Evolutionary conservation across 495 filamentous ascomycete species (phyloP).

Genomic region (Neurospora sp.): DNA sequence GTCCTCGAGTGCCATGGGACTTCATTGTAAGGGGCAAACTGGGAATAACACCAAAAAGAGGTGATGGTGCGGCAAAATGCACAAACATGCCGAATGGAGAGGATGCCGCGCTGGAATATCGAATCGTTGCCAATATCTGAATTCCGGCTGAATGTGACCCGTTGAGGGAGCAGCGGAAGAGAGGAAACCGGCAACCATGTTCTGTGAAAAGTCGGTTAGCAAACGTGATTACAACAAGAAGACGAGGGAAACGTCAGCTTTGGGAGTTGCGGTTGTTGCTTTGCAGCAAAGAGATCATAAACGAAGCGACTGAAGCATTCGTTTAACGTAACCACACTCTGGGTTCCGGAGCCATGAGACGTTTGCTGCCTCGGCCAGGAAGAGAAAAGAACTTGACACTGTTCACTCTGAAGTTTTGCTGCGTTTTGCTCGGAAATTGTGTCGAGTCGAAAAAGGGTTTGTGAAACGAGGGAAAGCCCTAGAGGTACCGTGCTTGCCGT

Average conservation of each 20-base stretch:
- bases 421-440: not conserved
- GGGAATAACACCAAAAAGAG: conserved; percentile 11
- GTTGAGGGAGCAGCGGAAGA: not conserved
- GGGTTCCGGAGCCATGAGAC: not conserved
- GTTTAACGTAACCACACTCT: not conserved
- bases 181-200: not conserved
- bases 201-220: not conserved
- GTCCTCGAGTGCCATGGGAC: not conserved
- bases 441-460: not conserved
- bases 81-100: conserved; percentile 4
- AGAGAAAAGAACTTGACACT: not conserved
- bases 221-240: not conserved
- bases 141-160: not conserved
- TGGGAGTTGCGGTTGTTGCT: not conserved
- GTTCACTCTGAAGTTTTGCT: not conserved
- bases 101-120: not conserved
- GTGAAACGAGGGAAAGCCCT: not conserved
- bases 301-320: not conserved
- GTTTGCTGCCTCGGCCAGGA: not conserved
- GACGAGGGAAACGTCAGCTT: not conserved
- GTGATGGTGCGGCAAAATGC: conserved; percentile 16
- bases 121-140: not conserved
- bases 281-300: not conserved
- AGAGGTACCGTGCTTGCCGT: not conserved
- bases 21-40: not conserved